Evolutionary conservation across 2,329 filamentous ascomycete species (phyloP), one percentile per base, ranked within the genome.

Genomic region (Paecilomyces dactylethromorphus): DNA sequence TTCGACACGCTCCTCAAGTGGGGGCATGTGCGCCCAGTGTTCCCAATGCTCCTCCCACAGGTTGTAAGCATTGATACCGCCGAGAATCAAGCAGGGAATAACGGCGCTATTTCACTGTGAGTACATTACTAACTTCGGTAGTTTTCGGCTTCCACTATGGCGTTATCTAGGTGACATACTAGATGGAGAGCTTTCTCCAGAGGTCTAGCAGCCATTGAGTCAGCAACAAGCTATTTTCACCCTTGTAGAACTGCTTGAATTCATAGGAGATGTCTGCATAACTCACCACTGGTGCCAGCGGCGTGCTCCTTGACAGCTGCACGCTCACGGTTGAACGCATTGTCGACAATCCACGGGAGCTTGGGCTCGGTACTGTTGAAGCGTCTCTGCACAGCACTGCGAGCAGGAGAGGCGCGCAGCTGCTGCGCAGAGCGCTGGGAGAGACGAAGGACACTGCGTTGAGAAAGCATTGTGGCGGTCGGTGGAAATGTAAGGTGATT

Each of bases 21-120:
- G 90, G 61, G 89, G 86, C 77, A 90, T 80, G 81, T 97, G 93
- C 56, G 78, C 80, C 86, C 89, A 91, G 84, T 99, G 94, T 80
- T 95, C 90, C 93, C 93, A 97, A 80, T 99, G 94, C 81, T 95
- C 91, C 71, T 85, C 87, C 91, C 92, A 99, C 64, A 96, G 87
- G 73, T 87, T 87, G 77, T 89, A 96, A 70, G 92, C 92, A 77
- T 99, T 99, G 78, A 87, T 81, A 66, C 79, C 76, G 61, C 89
- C 87, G 66, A 92, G 80, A 66, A 88, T 78, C 59, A 97, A 81
- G 75, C 79, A 82, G 58, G 93, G 92, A 65, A 89, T 79, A 66
- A 90, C 86, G 71, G 82, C 87, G 78, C 92, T 96, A 74, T 69
- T 59, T 51, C 54, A 8, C 53, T 56, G 59, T 69, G 33, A 66